phyloP scores from a whole-genome alignment of 1,139 yeast species.

The Hemisphaericaspora lyxosophila region DNA sequence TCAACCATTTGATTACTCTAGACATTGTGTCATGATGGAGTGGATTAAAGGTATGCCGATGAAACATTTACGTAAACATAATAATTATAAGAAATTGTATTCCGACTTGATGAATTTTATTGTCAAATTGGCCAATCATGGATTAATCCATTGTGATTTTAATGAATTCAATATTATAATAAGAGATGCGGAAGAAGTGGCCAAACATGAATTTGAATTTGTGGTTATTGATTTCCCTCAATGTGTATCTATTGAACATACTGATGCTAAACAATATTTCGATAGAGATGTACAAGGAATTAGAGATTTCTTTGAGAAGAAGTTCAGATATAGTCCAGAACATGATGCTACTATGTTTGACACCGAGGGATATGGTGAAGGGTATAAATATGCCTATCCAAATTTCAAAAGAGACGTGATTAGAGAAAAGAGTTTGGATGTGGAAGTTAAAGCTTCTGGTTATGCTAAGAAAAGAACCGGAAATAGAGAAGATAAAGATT shows the following conservation, averaged over 20 bases:
- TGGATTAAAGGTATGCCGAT: constrained; percentile 85
- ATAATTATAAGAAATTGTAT: constrained; percentile 68
- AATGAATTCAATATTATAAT: constrained; percentile 95
- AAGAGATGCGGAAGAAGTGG: constrained; percentile 56
- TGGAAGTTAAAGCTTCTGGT: constrained; percentile 89
- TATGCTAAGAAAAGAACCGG: constrained; percentile 68
- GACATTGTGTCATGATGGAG: constrained; percentile 94
- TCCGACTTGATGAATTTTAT: constrained; percentile 84
- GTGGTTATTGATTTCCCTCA: constrained; percentile 98
- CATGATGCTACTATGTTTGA: constrained; percentile 68
- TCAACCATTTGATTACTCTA: constrained; percentile 79
- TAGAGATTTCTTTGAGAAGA: constrained; percentile 74
- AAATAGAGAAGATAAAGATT: constrained; percentile 51
- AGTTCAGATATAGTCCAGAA: constrained; percentile 70
- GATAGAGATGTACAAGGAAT: constrained; percentile 92
- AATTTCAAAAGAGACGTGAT: constrained; percentile 71
- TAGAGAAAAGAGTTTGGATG: constrained; percentile 70
- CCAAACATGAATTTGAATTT: constrained; percentile 58
- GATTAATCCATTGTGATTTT: constrained; percentile 94
- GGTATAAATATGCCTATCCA: constrained; percentile 77
- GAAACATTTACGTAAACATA: constrained; percentile 75
- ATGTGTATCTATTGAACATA: constrained; percentile 89
- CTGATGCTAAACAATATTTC: constrained; percentile 83
- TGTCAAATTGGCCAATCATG: constrained; percentile 79
- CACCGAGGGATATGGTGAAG: constrained; percentile 77